Percentiles rank a stretch among this genome's conserved stretches.
Evolutionary conservation across 2,329 filamentous ascomycete species (phyloP).

Genomic region (Neofusicoccum cordaticola): DNA sequence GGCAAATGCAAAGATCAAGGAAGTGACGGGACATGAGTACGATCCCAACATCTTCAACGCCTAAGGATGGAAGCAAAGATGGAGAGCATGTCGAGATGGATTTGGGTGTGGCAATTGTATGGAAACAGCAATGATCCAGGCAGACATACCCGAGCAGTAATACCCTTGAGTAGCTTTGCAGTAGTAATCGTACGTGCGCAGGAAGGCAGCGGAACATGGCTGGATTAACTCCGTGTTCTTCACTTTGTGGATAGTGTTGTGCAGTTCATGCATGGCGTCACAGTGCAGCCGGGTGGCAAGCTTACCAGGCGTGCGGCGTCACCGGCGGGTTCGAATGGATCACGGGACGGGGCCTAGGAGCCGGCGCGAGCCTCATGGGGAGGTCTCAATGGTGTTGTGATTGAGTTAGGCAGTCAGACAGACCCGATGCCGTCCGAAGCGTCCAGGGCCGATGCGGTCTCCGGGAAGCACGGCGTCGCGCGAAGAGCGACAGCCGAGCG

Average conservation of each 20-base stretch:
- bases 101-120: neutral
- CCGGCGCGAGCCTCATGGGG: neutral
- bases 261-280: neutral
- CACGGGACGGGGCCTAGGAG: too few relatives aligned
- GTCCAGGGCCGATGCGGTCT: neutral
- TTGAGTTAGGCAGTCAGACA: neutral
- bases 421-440: neutral
- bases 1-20: conserved; percentile 50
- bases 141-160: neutral
- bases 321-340: neutral
- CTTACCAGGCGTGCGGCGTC: neutral
- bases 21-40: conserved; percentile 38
- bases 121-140: neutral
- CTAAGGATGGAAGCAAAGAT: neutral
- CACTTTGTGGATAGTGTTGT: neutral
- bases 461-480: neutral
- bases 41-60: conserved; percentile 24
- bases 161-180: neutral
- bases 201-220: neutral
- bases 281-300: neutral
- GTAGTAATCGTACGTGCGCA: neutral
- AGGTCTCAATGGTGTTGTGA: neutral
- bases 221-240: neutral
- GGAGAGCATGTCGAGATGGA: neutral
- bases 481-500: conserved; percentile 3